Conservation (phyloP, 2,329 filamentous ascomycete species). For the Stenocarpella maydis region DNA sequence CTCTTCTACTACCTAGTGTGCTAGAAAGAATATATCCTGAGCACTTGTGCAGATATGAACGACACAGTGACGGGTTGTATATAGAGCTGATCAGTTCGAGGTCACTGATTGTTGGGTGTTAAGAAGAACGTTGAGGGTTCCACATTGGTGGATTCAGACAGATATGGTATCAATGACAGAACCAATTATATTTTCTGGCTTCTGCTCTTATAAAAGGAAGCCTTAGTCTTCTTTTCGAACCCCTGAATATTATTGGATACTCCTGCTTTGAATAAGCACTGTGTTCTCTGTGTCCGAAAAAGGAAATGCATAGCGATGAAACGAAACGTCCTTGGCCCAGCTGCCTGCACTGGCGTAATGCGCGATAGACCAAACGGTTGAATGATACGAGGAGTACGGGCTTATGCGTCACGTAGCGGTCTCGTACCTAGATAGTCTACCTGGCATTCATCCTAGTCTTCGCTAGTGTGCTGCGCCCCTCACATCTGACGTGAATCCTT, state of each 20-base stretch:
- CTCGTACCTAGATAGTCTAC: background rate
- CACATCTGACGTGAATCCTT: conserved; percentile 10
- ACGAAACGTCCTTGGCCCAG: background rate
- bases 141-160: background rate
- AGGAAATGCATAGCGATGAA: background rate
- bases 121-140: background rate
- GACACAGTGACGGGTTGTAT: too few species aligned
- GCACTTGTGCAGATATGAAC: too few species aligned
- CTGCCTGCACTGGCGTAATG: background rate
- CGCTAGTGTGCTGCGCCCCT: background rate
- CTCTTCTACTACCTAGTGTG: too few species aligned
- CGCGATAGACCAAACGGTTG: background rate
- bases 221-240: too few species aligned
- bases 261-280: background rate
- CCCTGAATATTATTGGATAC: background rate
- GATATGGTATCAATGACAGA: background rate
- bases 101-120: background rate
- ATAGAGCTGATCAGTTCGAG: background rate
- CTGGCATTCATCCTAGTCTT: background rate
- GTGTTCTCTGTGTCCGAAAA: background rate
- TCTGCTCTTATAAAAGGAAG: background rate
- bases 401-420: background rate
- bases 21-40: too few species aligned
- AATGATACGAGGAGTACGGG: background rate
- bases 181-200: background rate